Evolutionary conservation across 345 rosid species (phyloP), one percentile per base, ranked within the genome.

Genomic region (Trapa incisa): DNA sequence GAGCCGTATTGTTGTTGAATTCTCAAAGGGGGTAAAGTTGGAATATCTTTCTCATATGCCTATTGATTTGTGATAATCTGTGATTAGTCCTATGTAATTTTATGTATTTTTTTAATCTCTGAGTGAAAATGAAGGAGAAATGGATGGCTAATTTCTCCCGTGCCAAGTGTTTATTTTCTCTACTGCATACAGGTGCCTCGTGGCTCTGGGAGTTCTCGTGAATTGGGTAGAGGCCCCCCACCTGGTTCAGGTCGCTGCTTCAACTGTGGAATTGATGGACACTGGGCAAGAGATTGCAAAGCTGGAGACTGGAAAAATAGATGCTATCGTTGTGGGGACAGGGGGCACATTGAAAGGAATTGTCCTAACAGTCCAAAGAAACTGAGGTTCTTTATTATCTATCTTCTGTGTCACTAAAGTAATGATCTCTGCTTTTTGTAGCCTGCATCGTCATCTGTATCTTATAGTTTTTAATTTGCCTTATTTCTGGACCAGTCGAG

Each of bases 261-360:
- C 66, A 93, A 90, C 13, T 93, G 98, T 71, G 98, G 98, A 53
- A 82, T 90, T 66, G 98, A 93, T 83, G 98, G 98, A 29, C 98
- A 93, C 37, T 88, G 97, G 98, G 97, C 97, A 66, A 78, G 97
- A 57, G 98, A 93, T 79, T 90, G 97, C 83, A 93, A 87, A 67
- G 94, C 96, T 65, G 97, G 97, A 36, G 97, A 91, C 75, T 89
- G 97, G 96, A 91, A 91, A 76, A 93, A 90, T 72, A 90, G 88
- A 74, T 93, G 98, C 72, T 93, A 90, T 66, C 93, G 97, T 61
- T 93, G 98, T 79, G 98, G 97, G 22, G 98, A 88, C 73, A 75
- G 97, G 66, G 98, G 97, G 47, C 98, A 93, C 79, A 87, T 90
- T 66, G 98, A 93, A 76, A 81, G 97, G 67, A 85, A 84, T 79